Base-by-base conservation (phyloP, 495 filamentous ascomycete genomes). In the Pyronema omphalodes region DNA sequence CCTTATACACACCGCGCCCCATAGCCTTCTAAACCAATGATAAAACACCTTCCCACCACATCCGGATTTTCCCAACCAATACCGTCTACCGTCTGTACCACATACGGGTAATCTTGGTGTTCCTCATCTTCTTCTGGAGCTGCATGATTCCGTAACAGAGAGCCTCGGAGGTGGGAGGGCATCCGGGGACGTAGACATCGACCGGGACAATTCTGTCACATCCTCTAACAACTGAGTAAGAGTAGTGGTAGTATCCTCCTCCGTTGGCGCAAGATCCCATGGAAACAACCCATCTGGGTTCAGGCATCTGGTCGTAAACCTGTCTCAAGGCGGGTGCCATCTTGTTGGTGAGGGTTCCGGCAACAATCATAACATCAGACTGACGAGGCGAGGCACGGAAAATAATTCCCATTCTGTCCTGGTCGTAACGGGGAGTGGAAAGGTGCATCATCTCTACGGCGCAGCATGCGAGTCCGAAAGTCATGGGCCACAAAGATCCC, bases 381-480 rank as follows among this genome's bases (percentile, higher is more conserved):
- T 95, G 88, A 23, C 88, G 84, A 1, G 88, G 88, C 18, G 86
- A 93, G 55, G 88, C 88, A 62, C 88, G 82, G 80, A 95, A 95
- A 67, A 95, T 95, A 67, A 95, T 95, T 62, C 88, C 88, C 37
- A 95, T 76, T 6, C 88, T 76, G 75, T 95, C 88, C 64, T 95
- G 88, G 67, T 95, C 88, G 72, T 95, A 95, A 54, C 88, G 86
- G 36, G 88, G 87, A 34, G 88, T 88, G 35, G 88, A 94, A 17
- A 95, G 74, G 68, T 95, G 88, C 88, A 95, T 95, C 88, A 95
- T 95, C 68, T 95, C 88, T 57, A 95, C 73, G 68, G 88, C 88
- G 70, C 88, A 95, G 76, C 88, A 95, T 52, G 88, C 88, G 46
- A 95, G 83, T 46, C 88, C 88, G 72, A 95, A 95, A 18, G 88